Evolutionary conservation across 2,329 filamentous ascomycete species (phyloP).

Genomic region (Pleoardoris graminearum): DNA sequence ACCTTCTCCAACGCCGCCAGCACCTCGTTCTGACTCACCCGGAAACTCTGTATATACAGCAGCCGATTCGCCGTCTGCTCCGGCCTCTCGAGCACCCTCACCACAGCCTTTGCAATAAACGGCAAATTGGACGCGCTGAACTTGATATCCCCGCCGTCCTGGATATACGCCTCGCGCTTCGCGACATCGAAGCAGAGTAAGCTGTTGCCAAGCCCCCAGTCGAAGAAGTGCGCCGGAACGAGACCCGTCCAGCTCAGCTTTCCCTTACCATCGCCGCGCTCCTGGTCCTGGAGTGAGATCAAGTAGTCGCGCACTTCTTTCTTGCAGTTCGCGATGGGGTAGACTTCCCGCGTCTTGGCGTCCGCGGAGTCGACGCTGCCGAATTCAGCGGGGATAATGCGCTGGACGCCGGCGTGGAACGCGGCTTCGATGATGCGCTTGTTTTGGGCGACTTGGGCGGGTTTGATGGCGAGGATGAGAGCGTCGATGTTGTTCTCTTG

Average conservation of each 20-base stretch:
- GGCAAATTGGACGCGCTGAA: conserved; percentile 58
- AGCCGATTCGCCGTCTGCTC: conserved; percentile 60
- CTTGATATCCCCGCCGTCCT: conserved; percentile 61
- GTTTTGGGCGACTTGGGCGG: conserved; percentile 52
- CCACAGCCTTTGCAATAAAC: conserved; percentile 59
- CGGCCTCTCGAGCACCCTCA: conserved; percentile 51
- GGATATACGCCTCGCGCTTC: conserved; percentile 56
- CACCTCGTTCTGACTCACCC: conserved; percentile 63
- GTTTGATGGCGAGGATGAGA: conserved; percentile 56
- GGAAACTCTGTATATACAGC: conserved; percentile 61
- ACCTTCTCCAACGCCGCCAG: conserved; percentile 58
- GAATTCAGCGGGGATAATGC: conserved; percentile 66
- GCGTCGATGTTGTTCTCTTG: conserved; percentile 52
- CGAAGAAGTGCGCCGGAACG: conserved; percentile 64
- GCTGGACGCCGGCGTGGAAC: conserved; percentile 60
- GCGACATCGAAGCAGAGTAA: conserved; percentile 59
- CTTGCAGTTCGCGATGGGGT: conserved; percentile 61
- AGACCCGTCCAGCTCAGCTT: conserved; percentile 64
- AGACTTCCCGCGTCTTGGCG: conserved; percentile 45
- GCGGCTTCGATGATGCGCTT: conserved; percentile 62
- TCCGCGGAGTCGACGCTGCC: conserved; percentile 50
- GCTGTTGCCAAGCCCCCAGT: conserved; percentile 57
- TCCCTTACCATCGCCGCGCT: conserved; percentile 33
- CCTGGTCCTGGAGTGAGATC: conserved; percentile 53
- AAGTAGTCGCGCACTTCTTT: conserved; percentile 45